Evolutionary conservation across 2,329 filamentous ascomycete genomes (phyloP).

Genomic region (Cryphonectria carpinicola): DNA sequence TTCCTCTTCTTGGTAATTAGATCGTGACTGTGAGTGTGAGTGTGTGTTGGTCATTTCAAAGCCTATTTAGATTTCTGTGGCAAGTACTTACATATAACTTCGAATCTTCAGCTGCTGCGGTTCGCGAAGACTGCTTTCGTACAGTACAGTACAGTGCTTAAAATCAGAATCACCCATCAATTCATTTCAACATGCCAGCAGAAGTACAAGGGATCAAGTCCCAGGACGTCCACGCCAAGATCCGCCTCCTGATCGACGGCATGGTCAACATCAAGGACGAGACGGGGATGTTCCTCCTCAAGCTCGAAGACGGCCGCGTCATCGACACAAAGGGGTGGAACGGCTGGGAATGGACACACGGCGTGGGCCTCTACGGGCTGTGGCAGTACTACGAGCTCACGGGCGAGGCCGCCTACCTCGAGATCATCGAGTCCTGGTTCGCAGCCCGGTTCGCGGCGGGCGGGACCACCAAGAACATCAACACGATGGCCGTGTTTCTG

Average conservation of each 20-base stretch:
- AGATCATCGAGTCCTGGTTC: conserved; percentile 77
- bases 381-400: conserved; percentile 82
- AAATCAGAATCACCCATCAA: not conserved
- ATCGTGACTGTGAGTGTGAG: not conserved
- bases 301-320: conserved; percentile 70
- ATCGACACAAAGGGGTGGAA: conserved; percentile 87
- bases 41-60: not conserved
- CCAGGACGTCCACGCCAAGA: conserved; percentile 55
- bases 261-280: conserved; percentile 78
- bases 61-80: not conserved
- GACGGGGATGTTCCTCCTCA: conserved; percentile 74
- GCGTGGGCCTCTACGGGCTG: conserved; percentile 78
- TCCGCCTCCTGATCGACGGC: conserved; percentile 71
- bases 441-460: conserved; percentile 67
- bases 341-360: conserved; percentile 84
- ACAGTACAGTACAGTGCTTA: not conserved
- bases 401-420: conserved; percentile 60
- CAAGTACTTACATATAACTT: not conserved
- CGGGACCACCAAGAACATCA: conserved; percentile 82
- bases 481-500: conserved; percentile 80
- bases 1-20: not conserved
- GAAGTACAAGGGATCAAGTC: conserved; percentile 51
- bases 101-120: not conserved
- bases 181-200: conserved; percentile 42
- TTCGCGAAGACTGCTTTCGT: not conserved